These are phyloP conservation scores for Setomelanomma holmii DNA, from an alignment of 2,329 filamentous ascomycete genomes.

Conservation along the genomic window DNA sequence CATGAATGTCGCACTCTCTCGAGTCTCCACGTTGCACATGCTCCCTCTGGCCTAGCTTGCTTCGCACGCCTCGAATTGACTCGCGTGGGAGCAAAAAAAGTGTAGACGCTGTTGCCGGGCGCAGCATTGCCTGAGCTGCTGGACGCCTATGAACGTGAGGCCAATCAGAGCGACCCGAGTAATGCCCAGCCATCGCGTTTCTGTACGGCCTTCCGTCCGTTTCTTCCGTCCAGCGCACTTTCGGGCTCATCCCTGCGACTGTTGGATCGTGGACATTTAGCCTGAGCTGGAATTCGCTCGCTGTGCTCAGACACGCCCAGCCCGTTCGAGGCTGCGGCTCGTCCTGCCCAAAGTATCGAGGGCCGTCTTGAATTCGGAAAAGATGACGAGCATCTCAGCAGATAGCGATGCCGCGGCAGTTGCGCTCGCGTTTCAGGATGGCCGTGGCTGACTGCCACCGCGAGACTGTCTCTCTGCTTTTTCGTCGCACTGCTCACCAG, in stretches of 20 bases:
- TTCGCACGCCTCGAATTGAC: constrained; percentile 22
- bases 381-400: constrained; percentile 26
- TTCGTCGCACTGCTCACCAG: constrained; percentile 16
- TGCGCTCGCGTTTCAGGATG: constrained; percentile 38
- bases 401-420: constrained; percentile 33
- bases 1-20: constrained; percentile 44
- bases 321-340: constrained; percentile 17
- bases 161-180: constrained; percentile 29
- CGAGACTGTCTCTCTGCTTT: constrained; percentile 19
- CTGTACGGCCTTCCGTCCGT: constrained; percentile 47
- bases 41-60: constrained; percentile 26
- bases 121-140: constrained; percentile 22
- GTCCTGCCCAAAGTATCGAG: constrained; percentile 37
- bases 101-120: constrained; percentile 19
- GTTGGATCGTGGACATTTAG: constrained; percentile 42
- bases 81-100: constrained; percentile 14
- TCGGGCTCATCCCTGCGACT: constrained; percentile 37
- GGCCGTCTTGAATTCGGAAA: constrained; percentile 38
- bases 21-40: constrained; percentile 50
- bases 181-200: constrained; percentile 24
- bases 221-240: constrained; percentile 37
- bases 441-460: constrained; percentile 30
- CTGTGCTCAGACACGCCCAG: constrained; percentile 18
- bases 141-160: constrained; percentile 30
- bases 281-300: constrained; percentile 39